Base-by-base conservation (phyloP, 192 early-diverging fungal genomes). In the Lobosporangium transversale region DNA sequence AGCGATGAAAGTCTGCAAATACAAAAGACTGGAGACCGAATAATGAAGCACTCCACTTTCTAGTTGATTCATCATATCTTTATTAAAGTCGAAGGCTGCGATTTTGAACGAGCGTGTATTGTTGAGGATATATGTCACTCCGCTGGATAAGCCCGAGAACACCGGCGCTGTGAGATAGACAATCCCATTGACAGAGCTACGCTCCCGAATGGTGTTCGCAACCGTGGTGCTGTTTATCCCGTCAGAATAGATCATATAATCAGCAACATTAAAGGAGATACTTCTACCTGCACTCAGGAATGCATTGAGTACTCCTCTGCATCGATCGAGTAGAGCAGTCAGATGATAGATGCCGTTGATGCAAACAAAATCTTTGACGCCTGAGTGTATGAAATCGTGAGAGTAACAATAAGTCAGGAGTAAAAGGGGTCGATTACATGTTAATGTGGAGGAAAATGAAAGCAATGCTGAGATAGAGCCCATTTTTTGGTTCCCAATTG, bases 311-410 rank as follows among this genome's bases (percentile, higher is more conserved):
- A 76, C 73, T 9, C 73, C 73, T 3, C 36, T 48, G 53, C 73
- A 76, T 20, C 73, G 73, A 14, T 76, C 59, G 27, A 76, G 51
- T 5, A 76, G n/a, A 0, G 65, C 18, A 1, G 64, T 52, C 23
- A 76, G 48, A 1, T 32, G 35, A 42, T 35, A 10, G 14, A 23
- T 9, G 24, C 64, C 65, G 21, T 55, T 62, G 48, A 76, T 76
- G 45, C 73, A 76, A 10, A 67, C 53, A 67, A 76, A 66, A 33
- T 76, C 64, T n/a, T 50, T 57, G 43, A 75, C 70, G 2, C 62
- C 70, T 74, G 23, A 27, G 47, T 10, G 23, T 54, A n/a, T n/a
- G n/a, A n/a, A n/a, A n/a, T n/a, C n/a, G n/a, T n/a, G n/a, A n/a
- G n/a, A n/a, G n/a, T n/a, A n/a, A n/a, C n/a, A n/a, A n/a, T n/a